phyloP scores from a whole-genome alignment of 441 rosid genomes.

The Gossypium gossypioides region DNA sequence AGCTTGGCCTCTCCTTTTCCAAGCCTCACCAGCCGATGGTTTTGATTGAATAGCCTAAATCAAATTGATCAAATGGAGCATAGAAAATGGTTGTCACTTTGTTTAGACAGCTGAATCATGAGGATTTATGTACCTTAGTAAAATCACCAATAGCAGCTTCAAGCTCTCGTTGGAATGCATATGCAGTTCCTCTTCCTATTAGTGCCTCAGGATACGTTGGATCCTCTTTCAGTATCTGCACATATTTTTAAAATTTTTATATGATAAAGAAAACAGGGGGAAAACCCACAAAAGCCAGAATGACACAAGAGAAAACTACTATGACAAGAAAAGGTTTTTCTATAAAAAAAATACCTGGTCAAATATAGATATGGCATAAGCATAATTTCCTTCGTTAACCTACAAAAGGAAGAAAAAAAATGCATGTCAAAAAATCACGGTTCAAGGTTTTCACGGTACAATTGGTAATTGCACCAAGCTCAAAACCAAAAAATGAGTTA shows the following conservation, averaged over 20 bases:
- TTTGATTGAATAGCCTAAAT: slow-evolving; percentile 77
- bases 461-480: neutral
- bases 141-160: slow-evolving; percentile 83
- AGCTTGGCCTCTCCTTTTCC: slow-evolving; percentile 99
- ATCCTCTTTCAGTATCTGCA: slow-evolving; percentile 78
- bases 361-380: slow-evolving; percentile 73
- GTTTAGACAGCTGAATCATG: neutral
- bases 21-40: slow-evolving; percentile 95
- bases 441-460: slow-evolving; percentile 9
- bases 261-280: slow-evolving; percentile 9
- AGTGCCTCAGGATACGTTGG: slow-evolving; percentile 89
- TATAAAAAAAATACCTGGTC: slow-evolving; percentile 50
- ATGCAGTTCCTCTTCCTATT: slow-evolving; percentile 95
- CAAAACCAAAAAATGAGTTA: slow-evolving; percentile 11
- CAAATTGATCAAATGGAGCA: slow-evolving; percentile 11
- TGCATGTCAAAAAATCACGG: slow-evolving; percentile 18
- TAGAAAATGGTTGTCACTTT: slow-evolving; percentile 9
- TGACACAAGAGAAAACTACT: slow-evolving; percentile 8
- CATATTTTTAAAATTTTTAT: slow-evolving; percentile 3
- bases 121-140: slow-evolving; percentile 52
- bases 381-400: slow-evolving; percentile 97
- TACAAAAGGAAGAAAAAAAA: slow-evolving; percentile 24
- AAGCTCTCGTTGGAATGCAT: slow-evolving; percentile 88
- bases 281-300: slow-evolving; percentile 8
- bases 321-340: slow-evolving; percentile 11